phyloP scores from a whole-genome alignment of 1,139 yeast genomes.

The Blastobotrys serpentis region DNA sequence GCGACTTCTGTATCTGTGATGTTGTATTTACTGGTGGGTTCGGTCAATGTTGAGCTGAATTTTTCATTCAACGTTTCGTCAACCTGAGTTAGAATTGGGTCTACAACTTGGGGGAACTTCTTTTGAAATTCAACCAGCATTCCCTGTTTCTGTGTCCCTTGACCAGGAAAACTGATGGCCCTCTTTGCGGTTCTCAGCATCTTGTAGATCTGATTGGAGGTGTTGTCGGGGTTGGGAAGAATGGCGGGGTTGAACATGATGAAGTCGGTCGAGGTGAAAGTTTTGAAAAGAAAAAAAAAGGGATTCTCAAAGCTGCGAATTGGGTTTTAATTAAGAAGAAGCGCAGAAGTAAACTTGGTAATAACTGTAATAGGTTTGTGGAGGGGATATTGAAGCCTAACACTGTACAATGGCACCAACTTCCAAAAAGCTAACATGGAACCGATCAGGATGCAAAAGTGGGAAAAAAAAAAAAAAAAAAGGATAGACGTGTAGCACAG shows the following conservation, averaged over 20 bases:
- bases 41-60: conserved; percentile 31
- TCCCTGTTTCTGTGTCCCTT: conserved; percentile 43
- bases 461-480: too few species aligned
- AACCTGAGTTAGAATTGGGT: conserved; percentile 35
- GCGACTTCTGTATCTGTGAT: conserved; percentile 50
- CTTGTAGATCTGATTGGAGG: not conserved
- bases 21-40: conserved; percentile 24
- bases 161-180: conserved; percentile 39
- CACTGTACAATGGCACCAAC: too few species aligned
- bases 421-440: too few species aligned
- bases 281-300: not conserved
- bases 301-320: too few species aligned
- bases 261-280: not conserved
- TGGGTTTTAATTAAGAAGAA: too few species aligned
- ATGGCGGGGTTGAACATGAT: not conserved
- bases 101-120: conserved; percentile 26
- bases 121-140: conserved; percentile 34
- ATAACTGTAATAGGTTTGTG: too few species aligned
- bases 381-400: too few species aligned
- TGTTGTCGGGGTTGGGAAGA: not conserved
- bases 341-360: too few species aligned
- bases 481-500: too few species aligned
- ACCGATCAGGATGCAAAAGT: too few species aligned
- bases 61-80: conserved; percentile 35
- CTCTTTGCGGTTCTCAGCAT: conserved; percentile 1